Evolutionary conservation across 345 rosid species (phyloP).

Genomic region (Punica granatum): DNA sequence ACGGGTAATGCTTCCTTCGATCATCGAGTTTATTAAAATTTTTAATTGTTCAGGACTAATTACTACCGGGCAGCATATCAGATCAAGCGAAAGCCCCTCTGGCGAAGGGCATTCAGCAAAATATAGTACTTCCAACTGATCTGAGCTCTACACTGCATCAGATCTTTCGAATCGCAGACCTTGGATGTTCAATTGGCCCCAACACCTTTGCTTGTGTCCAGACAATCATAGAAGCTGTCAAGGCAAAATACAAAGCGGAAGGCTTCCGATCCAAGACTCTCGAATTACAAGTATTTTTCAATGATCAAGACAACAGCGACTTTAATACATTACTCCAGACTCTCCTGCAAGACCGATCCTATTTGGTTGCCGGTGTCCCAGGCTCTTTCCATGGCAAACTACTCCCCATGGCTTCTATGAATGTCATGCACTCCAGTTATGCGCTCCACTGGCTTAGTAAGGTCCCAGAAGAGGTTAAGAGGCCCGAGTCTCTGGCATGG

Average conservation of each 20-base stretch:
- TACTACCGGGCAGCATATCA: neutral
- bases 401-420: constrained; percentile 24
- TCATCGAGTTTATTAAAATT: no score
- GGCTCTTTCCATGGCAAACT: constrained; percentile 33
- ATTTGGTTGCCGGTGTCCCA: constrained; percentile 24
- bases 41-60: no score
- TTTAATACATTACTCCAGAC: constrained; percentile 38
- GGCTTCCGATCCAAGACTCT: neutral
- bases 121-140: neutral
- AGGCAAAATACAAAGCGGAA: constrained; percentile 8
- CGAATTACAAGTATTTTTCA: constrained; percentile 38
- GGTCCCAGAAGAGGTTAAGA: constrained; percentile 20
- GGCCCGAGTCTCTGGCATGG: constrained; percentile 14
- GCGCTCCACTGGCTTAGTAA: constrained; percentile 6
- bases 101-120: neutral
- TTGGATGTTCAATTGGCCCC: constrained; percentile 29
- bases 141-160: neutral
- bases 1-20: no score
- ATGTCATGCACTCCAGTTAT: constrained; percentile 13
- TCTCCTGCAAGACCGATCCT: constrained; percentile 21
- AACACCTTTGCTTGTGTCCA: constrained; percentile 32
- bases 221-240: constrained; percentile 23
- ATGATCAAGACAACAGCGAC: constrained; percentile 35
- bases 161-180: constrained; percentile 15
- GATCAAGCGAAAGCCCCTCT: neutral